Evolutionary conservation across 306 rosid genomes (phyloP), one percentile per base, ranked within the genome.

Genomic region (Urtica urens): DNA sequence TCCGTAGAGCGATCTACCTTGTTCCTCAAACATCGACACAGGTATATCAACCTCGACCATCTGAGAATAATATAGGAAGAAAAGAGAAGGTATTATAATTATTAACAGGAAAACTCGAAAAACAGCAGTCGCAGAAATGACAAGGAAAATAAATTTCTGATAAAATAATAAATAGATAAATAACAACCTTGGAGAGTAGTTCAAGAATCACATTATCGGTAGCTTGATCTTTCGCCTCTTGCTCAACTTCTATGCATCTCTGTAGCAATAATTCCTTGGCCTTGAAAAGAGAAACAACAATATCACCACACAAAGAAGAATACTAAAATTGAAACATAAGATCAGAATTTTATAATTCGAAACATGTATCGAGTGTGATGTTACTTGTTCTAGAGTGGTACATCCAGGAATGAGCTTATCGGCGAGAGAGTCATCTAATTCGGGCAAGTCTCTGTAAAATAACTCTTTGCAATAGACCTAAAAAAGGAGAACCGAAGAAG

Each of bases 381-480:
- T 51, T 65, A 88, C 97, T 87, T 88, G 82, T 24, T 77, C 67
- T 37, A 88, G 65, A 28, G 93, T 84, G 66, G 77, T 76, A 66
- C 82, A 79, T 51, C 93, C 95, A 34, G 82, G 77, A 61, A 88
- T 58, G 71, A 88, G 93, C 80, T 69, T 70, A 49, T 81, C 78
- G 37, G 97, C 90, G 68, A 84, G 64, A 38, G 95, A 72, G 72
- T 84, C 95, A 70, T 84, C 73, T 70, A 88, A 67, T 66, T 70
- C 67, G 0, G 84, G 97, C 18, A 88, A 79, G 49, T 81, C 97
- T 79, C 97, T 77, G 90, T 72, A 81, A 69, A 88, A 88, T 12
- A 84, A 76, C 69, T 88, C 97, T 69, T 79, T 88, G 88, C 97
- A 88, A 29, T 77, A 88, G 26, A 88, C 95, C 97, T 88, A 59